These are phyloP conservation scores for Globisporangium nagaii DNA, from an alignment of 352 stramenopile species.

Conservation along the genomic window DNA sequence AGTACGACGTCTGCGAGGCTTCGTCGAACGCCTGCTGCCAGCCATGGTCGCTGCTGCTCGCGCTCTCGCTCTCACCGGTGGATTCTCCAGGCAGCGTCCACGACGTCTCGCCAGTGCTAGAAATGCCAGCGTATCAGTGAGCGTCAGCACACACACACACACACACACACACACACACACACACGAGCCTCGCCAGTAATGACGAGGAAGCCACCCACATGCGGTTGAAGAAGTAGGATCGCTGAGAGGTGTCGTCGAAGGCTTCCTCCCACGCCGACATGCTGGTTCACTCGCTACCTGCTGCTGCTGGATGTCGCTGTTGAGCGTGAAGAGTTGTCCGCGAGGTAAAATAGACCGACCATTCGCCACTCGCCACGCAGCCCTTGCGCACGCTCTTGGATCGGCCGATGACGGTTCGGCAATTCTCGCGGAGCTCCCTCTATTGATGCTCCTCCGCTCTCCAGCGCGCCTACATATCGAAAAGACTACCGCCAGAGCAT, in stretches of 20 bases:
- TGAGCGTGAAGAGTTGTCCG: background rate
- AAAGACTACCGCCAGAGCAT: background rate
- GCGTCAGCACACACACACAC: background rate
- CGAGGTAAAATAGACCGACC: constrained; percentile 2
- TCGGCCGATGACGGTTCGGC: background rate
- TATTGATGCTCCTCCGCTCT: background rate
- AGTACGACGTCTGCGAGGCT: constrained; percentile 58
- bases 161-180: background rate
- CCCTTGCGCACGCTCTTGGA: background rate
- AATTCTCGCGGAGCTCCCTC: background rate
- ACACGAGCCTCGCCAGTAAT: too few species aligned
- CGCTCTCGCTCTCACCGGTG: constrained; percentile 13
- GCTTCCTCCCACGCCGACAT: constrained; percentile 44
- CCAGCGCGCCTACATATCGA: background rate
- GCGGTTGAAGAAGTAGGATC: constrained; percentile 54
- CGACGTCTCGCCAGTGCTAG: constrained; percentile 53
- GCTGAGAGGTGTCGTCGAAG: constrained; percentile 29
- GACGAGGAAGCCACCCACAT: too few species aligned
- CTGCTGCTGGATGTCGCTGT: background rate
- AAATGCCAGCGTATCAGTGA: background rate
- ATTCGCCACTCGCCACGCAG: background rate
- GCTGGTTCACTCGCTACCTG: constrained; percentile 5
- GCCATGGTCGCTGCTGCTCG: constrained; percentile 3
- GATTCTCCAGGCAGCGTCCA: constrained; percentile 34
- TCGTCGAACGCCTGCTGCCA: constrained; percentile 69